phyloP scores from a whole-genome alignment of 768 basidiomycete species.

The Russula foetens region DNA sequence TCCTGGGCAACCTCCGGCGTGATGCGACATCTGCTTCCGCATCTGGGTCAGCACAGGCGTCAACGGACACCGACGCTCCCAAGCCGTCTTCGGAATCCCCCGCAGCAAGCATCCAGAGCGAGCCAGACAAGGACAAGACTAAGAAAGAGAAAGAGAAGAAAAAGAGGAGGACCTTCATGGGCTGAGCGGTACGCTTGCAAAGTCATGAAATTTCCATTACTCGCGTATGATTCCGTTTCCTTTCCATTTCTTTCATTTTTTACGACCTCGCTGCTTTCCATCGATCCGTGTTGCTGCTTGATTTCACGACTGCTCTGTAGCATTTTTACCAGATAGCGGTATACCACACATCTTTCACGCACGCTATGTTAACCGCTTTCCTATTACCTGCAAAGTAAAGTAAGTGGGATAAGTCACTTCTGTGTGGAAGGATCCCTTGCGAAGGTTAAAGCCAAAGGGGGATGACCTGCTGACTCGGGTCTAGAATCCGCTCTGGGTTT shows the following conservation, averaged over 20 bases:
- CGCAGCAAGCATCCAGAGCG: slow-evolving; percentile 43
- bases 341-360: background rate
- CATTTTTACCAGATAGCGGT: background rate
- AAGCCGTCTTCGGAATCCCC: slow-evolving; percentile 40
- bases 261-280: background rate
- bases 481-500: slow-evolving; percentile 25
- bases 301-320: slow-evolving; percentile 3
- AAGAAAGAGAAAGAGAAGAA: slow-evolving; percentile 55
- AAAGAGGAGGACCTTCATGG: slow-evolving; percentile 47
- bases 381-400: background rate
- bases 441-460: slow-evolving; percentile 11
- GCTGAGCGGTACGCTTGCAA: slow-evolving; percentile 15
- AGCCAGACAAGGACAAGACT: slow-evolving; percentile 37
- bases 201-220: background rate
- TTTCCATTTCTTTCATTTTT: background rate
- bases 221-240: background rate
- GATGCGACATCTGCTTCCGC: slow-evolving; percentile 34
- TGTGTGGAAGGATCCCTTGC: background rate
- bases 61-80: slow-evolving; percentile 4
- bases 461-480: slow-evolving; percentile 1
- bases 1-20: slow-evolving; percentile 45
- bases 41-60: background rate
- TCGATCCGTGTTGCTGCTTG: slow-evolving; percentile 6
- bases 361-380: background rate
- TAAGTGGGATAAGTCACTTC: too few species aligned